phyloP scores from a whole-genome alignment of 2,329 filamentous ascomycete species.

The Xylaria arbuscula region DNA sequence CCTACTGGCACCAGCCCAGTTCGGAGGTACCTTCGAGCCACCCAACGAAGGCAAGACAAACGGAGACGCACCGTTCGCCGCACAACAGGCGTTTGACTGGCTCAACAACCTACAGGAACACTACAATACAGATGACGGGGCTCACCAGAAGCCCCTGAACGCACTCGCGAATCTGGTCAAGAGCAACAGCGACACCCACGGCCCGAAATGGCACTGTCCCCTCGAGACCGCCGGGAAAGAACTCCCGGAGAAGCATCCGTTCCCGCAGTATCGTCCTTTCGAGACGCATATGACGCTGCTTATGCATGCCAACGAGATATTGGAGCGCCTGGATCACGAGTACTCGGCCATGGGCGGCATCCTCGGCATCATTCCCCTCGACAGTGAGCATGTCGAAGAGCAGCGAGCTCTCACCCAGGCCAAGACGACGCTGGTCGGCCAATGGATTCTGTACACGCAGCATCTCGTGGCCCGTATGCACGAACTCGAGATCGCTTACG shows the following conservation, averaged over 20 bases:
- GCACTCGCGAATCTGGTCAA: slow-evolving; percentile 60
- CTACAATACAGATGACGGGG: slow-evolving; percentile 61
- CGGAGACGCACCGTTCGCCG: slow-evolving; percentile 49
- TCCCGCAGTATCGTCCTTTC: slow-evolving; percentile 52
- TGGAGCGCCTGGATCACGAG: slow-evolving; percentile 70
- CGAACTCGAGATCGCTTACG: slow-evolving; percentile 66
- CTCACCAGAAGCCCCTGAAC: slow-evolving; percentile 60
- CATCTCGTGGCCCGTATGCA: slow-evolving; percentile 65
- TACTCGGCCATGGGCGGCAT: slow-evolving; percentile 66
- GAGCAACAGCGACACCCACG: slow-evolving; percentile 55
- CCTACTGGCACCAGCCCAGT: slow-evolving; percentile 56
- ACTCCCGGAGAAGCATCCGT: slow-evolving; percentile 35
- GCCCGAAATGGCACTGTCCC: slow-evolving; percentile 60
- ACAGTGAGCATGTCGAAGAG: slow-evolving; percentile 50
- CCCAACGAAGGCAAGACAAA: slow-evolving; percentile 37
- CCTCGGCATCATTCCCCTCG: slow-evolving; percentile 63
- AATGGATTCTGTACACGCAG: slow-evolving; percentile 66
- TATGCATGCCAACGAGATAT: slow-evolving; percentile 68
- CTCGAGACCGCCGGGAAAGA: slow-evolving; percentile 49
- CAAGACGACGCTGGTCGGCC: slow-evolving; percentile 65
- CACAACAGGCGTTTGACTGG: slow-evolving; percentile 67
- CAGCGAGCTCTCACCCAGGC: slow-evolving; percentile 54
- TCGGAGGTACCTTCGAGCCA: slow-evolving; percentile 48
- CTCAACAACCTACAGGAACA: slow-evolving; percentile 61
- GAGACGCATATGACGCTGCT: slow-evolving; percentile 62